A percentile compares a stretch with the other conserved stretches of the same genome.
Conservation (phyloP, 1,284 basidiomycete species). For the Ceratobasidium sp. region DNA sequence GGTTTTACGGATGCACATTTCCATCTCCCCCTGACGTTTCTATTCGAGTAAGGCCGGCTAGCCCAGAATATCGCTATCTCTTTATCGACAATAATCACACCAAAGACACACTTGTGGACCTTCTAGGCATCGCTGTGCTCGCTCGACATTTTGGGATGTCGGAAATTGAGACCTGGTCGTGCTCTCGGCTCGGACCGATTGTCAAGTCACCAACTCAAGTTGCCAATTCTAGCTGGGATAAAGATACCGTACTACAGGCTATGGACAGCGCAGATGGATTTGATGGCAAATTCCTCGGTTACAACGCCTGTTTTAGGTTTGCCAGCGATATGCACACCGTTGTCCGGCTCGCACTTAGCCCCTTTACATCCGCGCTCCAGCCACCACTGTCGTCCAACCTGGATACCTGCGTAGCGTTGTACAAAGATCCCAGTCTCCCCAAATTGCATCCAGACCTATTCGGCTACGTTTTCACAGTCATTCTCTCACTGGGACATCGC, state of each 20-base stretch:
- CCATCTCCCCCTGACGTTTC: not conserved
- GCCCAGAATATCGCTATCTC: not conserved
- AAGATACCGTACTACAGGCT: not conserved
- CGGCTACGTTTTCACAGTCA: constrained; percentile 12
- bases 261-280: no score
- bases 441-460: not conserved
- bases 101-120: not conserved
- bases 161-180: not conserved
- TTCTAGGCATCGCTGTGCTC: not conserved
- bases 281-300: not conserved
- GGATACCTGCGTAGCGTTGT: not conserved
- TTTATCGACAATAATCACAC: not conserved
- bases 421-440: not conserved
- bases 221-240: not conserved
- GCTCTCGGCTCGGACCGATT: not conserved
- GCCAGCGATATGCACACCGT: not conserved
- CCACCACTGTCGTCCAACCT: not conserved
- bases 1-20: not conserved
- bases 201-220: not conserved
- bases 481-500: constrained; percentile 21
- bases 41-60: not conserved
- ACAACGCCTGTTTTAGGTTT: not conserved
- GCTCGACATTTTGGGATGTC: not conserved
- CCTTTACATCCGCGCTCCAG: not conserved
- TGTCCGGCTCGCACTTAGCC: not conserved